Percentiles rank a stretch among this genome's conserved stretches.
phyloP scores from a whole-genome alignment of 495 filamentous ascomycete genomes.

The Penicillium paxilli region DNA sequence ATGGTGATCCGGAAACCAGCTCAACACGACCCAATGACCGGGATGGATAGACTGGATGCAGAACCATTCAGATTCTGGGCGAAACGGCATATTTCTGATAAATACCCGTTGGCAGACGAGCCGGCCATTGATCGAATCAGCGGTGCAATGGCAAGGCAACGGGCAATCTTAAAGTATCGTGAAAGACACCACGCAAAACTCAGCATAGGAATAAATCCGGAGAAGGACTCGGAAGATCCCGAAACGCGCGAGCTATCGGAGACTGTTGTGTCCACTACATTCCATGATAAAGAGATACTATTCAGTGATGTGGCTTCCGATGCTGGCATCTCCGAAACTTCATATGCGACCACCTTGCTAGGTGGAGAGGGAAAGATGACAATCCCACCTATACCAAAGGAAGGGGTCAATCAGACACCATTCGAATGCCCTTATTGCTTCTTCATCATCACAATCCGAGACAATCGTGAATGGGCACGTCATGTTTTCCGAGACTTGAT shows the following conservation, averaged over 20 bases:
- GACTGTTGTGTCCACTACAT: too few relatives aligned
- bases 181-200: constrained; percentile 12
- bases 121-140: constrained; percentile 10
- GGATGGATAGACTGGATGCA: constrained; percentile 2
- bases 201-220: constrained; percentile 3
- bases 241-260: too few relatives aligned
- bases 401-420: not conserved
- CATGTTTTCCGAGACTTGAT: constrained; percentile 33
- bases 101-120: constrained; percentile 11
- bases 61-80: constrained; percentile 8
- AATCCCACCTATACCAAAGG: too few relatives aligned
- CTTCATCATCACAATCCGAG: constrained; percentile 13
- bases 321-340: too few relatives aligned
- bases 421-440: constrained; percentile 34
- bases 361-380: too few relatives aligned
- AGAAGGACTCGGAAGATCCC: not conserved
- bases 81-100: constrained; percentile 6
- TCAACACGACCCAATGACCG: constrained; percentile 18
- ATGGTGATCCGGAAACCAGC: constrained; percentile 25
- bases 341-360: too few relatives aligned
- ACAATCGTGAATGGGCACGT: constrained; percentile 14
- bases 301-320: too few relatives aligned
- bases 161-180: constrained; percentile 17
- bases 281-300: too few relatives aligned
- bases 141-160: constrained; percentile 16